These are phyloP conservation scores for Pythium rishiriense DNA, from an alignment of 352 stramenopile genomes.

Conservation along the genomic window DNA sequence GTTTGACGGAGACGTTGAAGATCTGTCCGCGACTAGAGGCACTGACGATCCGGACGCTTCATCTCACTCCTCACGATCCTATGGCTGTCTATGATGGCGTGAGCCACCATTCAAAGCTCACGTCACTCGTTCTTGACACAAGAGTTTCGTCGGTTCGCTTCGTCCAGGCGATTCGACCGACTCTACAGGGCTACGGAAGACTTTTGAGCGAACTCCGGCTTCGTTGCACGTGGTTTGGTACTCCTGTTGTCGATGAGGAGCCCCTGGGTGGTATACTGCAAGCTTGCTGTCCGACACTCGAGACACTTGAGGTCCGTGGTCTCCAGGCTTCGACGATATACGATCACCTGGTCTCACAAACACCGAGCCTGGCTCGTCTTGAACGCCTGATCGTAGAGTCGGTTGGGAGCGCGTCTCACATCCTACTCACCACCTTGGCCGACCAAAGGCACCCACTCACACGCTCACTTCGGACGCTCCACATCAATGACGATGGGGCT, in stretches of 20 bases:
- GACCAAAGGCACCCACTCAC: background rate
- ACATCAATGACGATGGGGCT: background rate
- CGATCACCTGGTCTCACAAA: background rate
- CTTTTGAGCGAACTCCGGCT: background rate
- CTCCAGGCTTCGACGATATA: background rate
- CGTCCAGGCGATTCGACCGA: background rate
- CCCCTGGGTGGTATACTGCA: background rate
- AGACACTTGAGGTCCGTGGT: background rate
- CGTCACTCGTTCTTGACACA: background rate
- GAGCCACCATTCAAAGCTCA: background rate
- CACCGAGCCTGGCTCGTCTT: background rate
- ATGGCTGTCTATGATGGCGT: background rate
- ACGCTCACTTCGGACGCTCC: background rate
- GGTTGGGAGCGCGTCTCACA: background rate
- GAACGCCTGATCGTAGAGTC: background rate
- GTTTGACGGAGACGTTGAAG: background rate
- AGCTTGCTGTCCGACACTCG: background rate
- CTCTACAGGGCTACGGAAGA: background rate
- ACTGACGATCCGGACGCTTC: background rate
- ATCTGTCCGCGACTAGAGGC: background rate
- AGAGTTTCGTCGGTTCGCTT: background rate
- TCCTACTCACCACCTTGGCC: background rate
- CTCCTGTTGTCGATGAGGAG: too few species aligned
- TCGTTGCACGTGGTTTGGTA: background rate
- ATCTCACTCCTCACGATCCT: background rate